Evolutionary conservation across 768 basidiomycete genomes (phyloP), one percentile per base, ranked within the genome.

Genomic region (Coprinopsis sp.): DNA sequence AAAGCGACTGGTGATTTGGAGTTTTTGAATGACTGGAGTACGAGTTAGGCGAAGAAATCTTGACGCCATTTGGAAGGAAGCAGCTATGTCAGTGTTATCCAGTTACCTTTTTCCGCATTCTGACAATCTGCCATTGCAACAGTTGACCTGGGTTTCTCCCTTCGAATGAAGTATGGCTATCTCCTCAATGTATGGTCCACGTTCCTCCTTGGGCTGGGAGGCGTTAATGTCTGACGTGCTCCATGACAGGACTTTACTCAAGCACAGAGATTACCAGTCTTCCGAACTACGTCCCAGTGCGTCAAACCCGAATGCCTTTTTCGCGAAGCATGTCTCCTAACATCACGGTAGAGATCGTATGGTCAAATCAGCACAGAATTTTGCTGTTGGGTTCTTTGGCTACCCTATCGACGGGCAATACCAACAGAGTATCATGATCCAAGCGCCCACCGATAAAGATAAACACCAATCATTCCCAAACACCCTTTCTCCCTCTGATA

Each of bases 21-120:
- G 0, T 96, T 95, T 60, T 66, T 96, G 68, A 90, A 92, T 58
- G 73, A 76, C 23, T 96, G 91, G 91, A 87, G 37, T 94, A 91
- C 65, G 87, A 88, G 55, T 78, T 97, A 2, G 94, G 93, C 12
- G 83, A 84, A 68, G 93, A 96, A 87, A 83, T 89, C 28, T 67
- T 94, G 49, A 91, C 91, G 16, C 89, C 91, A 1, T 94, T 94
- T 51, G 91, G 91, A 37, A 71, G 92, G 39, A 81, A 87, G 55
- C 91, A 96, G 54, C 66, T 93, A 4, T 94, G 84, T 86, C 47
- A 46, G 82, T 67, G 3, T 10, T 24, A 24, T 19, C 7, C 41
- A 30, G 44, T 6, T n/a, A n/a, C n/a, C n/a, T n/a, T n/a, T n/a
- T n/a, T n/a, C n/a, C n/a, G n/a, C n/a, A n/a, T n/a, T n/a, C n/a